phyloP scores from a whole-genome alignment of 257 asterid genomes.

The Nicotiana paniculata region DNA sequence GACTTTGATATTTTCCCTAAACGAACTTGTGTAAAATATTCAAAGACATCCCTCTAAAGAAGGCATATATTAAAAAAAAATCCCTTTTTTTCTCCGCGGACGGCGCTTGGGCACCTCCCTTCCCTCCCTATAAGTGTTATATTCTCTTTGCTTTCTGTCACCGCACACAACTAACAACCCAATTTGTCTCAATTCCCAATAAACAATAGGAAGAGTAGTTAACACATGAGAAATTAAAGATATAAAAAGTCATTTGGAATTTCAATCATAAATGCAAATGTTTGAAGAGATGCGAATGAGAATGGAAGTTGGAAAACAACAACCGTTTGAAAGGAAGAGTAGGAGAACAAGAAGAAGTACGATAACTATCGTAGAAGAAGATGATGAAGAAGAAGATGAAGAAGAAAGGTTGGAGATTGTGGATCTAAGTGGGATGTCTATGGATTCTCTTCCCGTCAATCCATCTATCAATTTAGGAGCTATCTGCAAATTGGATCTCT shows the following conservation, averaged over 20 bases:
- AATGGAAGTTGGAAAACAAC: neutral
- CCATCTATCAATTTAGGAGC: slow-evolving; percentile 45
- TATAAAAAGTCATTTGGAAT: neutral
- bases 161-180: slow-evolving; percentile 1
- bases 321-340: neutral
- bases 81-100: neutral
- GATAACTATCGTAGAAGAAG: neutral
- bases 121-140: neutral
- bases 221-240: neutral
- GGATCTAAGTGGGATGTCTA: slow-evolving; percentile 77
- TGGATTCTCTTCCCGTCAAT: slow-evolving; percentile 39
- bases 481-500: slow-evolving; percentile 74
- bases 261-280: neutral
- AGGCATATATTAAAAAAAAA: neutral
- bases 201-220: neutral
- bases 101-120: neutral
- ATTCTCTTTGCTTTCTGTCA: neutral
- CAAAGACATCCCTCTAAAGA: neutral
- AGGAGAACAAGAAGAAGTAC: neutral
- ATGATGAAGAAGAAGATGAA: neutral
- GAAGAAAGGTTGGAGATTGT: slow-evolving; percentile 37
- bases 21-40: neutral
- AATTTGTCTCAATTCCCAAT: neutral
- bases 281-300: neutral
- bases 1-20: neutral